A percentile compares a stretch with the other conserved stretches of the same genome.
These are phyloP conservation scores for Diaporthe batatas DNA, from an alignment of 2,329 filamentous ascomycete genomes.

Conservation along the genomic window DNA sequence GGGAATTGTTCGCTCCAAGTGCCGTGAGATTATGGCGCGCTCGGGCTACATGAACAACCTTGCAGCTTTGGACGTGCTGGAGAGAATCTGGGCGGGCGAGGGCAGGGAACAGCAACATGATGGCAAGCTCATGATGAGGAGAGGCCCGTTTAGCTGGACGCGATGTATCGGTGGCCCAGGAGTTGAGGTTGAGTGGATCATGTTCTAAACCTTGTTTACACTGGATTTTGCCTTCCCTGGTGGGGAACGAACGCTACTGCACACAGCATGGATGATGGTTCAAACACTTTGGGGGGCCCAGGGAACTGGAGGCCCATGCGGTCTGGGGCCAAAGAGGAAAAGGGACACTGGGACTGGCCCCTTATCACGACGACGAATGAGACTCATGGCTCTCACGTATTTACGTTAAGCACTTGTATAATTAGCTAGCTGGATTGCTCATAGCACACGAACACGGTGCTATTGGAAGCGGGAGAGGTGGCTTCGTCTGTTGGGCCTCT, in stretches of 20 bases:
- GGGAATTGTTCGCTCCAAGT: slow-evolving; percentile 82
- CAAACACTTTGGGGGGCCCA: not conserved
- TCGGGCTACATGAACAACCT: slow-evolving; percentile 96
- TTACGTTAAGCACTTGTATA: slow-evolving; percentile 30
- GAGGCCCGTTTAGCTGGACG: slow-evolving; percentile 70
- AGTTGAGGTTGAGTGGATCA: slow-evolving; percentile 75
- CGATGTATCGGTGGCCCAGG: slow-evolving; percentile 69
- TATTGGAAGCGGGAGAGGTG: not conserved
- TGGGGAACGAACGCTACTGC: slow-evolving; percentile 1
- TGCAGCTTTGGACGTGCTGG: slow-evolving; percentile 85
- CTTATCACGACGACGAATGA: slow-evolving; percentile 25
- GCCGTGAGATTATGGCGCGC: slow-evolving; percentile 86
- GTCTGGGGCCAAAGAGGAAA: slow-evolving; percentile 16
- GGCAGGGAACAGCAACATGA: slow-evolving; percentile 54
- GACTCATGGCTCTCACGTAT: slow-evolving; percentile 28
- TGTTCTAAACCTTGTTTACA: slow-evolving; percentile 63
- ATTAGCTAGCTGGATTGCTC: slow-evolving; percentile 26
- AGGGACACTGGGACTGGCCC: slow-evolving; percentile 13
- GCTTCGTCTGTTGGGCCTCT: slow-evolving; percentile 10
- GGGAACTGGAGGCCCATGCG: slow-evolving; percentile 1
- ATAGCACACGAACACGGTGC: slow-evolving; percentile 2
- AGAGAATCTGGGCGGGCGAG: slow-evolving; percentile 82
- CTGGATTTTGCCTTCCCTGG: not conserved
- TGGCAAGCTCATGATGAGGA: slow-evolving; percentile 53
- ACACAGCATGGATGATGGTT: not conserved